Percentiles rank a stretch among this genome's conserved stretches.
These are phyloP conservation scores for Lathyrus sativus DNA, from an alignment of 306 rosid genomes.

Conservation along the genomic window DNA sequence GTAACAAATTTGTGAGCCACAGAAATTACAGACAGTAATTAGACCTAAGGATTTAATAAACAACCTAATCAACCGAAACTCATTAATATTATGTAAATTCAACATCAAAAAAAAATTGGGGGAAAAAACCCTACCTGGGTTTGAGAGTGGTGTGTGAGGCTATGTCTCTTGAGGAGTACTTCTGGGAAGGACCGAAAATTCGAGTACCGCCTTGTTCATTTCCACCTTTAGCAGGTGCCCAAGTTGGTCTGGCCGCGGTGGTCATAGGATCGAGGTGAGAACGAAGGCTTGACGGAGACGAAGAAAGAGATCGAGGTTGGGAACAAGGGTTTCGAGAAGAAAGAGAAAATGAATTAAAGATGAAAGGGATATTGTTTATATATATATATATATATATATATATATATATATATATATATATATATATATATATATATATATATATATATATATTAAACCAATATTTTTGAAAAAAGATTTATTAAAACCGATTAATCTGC, in stretches of 20 bases:
- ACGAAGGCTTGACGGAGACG: too few relatives aligned
- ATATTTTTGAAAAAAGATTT: too few relatives aligned
- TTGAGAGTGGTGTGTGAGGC: conserved; percentile 85
- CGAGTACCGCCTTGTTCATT: conserved; percentile 96
- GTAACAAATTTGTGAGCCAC: not conserved
- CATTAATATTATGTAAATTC: not conserved
- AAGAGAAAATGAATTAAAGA: too few relatives aligned
- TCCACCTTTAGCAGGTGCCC: conserved; percentile 99
- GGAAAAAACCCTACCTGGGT: conserved; percentile 56
- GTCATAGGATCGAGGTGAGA: conserved; percentile 55
- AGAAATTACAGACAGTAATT: conserved; percentile 6
- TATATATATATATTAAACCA: too few relatives aligned
- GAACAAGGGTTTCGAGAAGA: too few relatives aligned
- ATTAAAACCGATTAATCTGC: too few relatives aligned
- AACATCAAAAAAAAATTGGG: not conserved
- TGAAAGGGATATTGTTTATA: too few relatives aligned
- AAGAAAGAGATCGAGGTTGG: too few relatives aligned
- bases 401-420: too few relatives aligned
- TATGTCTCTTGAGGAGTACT: conserved; percentile 86
- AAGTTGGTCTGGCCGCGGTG: conserved; percentile 95
- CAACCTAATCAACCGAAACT: conserved; percentile 3
- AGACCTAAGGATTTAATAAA: not conserved
- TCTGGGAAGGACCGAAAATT: conserved; percentile 94
- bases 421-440: too few relatives aligned
- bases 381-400: too few relatives aligned